Conservation (phyloP, 2,329 filamentous ascomycete genomes). For the Pleoardoris graminearum region DNA sequence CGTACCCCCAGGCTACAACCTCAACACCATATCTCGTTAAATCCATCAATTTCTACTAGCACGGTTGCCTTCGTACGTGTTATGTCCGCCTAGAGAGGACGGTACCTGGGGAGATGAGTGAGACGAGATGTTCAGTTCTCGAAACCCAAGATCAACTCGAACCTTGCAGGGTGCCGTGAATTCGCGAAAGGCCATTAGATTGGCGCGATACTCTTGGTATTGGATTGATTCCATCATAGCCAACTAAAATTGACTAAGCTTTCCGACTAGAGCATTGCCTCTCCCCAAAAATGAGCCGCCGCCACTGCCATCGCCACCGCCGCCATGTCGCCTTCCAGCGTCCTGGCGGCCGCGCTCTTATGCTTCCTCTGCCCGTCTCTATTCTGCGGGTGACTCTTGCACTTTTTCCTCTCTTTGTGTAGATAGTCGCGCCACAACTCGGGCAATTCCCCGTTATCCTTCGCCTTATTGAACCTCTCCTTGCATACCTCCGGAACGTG, state of each 20-base stretch:
- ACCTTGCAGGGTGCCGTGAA: too few species aligned
- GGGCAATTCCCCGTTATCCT: not conserved
- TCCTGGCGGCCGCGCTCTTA: not conserved
- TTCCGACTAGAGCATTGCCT: not conserved
- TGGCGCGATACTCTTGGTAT: too few species aligned
- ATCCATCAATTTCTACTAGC: too few species aligned
- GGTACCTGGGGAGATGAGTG: too few species aligned
- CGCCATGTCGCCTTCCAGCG: not conserved
- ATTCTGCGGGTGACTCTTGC: not conserved
- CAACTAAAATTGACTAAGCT: too few species aligned
- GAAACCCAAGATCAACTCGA: too few species aligned
- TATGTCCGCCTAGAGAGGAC: too few species aligned
- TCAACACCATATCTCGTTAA: too few species aligned
- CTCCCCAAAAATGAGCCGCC: not conserved
- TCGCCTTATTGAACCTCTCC: not conserved
- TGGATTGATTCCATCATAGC: not conserved
- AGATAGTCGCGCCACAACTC: not conserved
- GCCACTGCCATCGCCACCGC: not conserved
- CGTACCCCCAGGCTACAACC: too few species aligned
- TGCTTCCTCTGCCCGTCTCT: not conserved
- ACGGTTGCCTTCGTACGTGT: too few species aligned
- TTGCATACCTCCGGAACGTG: not conserved
- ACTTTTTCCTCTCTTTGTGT: not conserved
- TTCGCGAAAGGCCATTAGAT: too few species aligned
- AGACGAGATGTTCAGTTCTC: too few species aligned